Base-by-base conservation (phyloP, 2,329 filamentous ascomycete genomes). In the Cladosporium sp. region DNA sequence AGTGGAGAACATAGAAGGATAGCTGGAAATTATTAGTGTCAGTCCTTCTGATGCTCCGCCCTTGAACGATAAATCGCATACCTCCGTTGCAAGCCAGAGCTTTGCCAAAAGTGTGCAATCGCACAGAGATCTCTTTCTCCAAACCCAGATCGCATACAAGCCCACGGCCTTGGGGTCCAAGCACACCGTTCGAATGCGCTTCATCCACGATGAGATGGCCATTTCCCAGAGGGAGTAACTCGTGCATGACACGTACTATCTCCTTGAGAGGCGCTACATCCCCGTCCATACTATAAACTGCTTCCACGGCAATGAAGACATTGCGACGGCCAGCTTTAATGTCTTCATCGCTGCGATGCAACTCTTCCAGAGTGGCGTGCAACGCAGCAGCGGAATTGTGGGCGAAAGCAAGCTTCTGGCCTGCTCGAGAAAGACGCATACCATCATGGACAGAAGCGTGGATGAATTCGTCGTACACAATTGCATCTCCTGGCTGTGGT, bases 221-320 rank as follows among this genome's bases (percentile, higher is more conserved):
- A 56, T 91, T 91, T 0, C 82, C 82, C 0, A 67, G 66, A 0
- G 88, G 86, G 0, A 92, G 76, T 0, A 84, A 71, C 0, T 78
- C 75, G 48, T 89, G 83, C 0, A 90, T 83, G 5, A 85, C 79
- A 0, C 81, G 75, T 1, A 90, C 82, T 21, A 93, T 85, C 6
- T 87, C 82, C 13, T 73, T 71, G 13, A 95, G 78, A 0, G 89
- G 89, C 0, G 86, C 86, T 21, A 91, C 78, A 69, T 93, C 90
- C 0, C 91, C 91, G 62, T 94, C 91, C 91, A 95, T 95, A 74
- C 90, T 93, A 75, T 95, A 94, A 0, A 92, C 80, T 0, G 84
- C 86, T 70, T 92, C 90, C 0, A 91, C 81, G 0, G 86, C 86
- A n/a, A 92, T 75, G 69, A 92, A 90, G 2, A 92, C 82, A 68